phyloP scores from a whole-genome alignment of 2,329 filamentous ascomycete species.

The Diaporthe longicolla region DNA sequence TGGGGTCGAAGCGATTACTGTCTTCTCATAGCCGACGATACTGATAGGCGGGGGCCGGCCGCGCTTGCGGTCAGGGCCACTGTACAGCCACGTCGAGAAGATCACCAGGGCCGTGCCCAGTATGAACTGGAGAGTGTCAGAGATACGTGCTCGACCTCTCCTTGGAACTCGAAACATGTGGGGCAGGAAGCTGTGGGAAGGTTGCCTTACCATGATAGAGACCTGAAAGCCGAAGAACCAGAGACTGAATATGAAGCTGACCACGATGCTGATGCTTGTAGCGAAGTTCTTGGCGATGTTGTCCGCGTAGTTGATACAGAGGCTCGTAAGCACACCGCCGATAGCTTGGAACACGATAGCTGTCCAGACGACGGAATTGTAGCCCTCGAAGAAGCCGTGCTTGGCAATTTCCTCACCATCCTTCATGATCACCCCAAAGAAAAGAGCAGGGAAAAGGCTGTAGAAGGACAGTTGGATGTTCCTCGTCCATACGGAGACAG shows the following conservation, averaged over 20 bases:
- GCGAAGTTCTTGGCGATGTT: slow-evolving; percentile 96
- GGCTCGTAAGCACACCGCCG: slow-evolving; percentile 86
- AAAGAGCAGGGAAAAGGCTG: slow-evolving; percentile 88
- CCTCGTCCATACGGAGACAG: slow-evolving; percentile 89
- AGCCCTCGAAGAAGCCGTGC: slow-evolving; percentile 94
- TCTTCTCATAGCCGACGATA: slow-evolving; percentile 84
- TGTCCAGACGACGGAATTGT: slow-evolving; percentile 92
- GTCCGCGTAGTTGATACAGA: slow-evolving; percentile 86
- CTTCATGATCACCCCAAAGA: slow-evolving; percentile 88
- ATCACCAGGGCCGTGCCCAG: slow-evolving; percentile 85
- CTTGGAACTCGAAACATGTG: background rate
- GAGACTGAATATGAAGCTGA: slow-evolving; percentile 88
- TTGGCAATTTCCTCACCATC: slow-evolving; percentile 87
- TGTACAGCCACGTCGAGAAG: slow-evolving; percentile 88
- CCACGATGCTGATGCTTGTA: slow-evolving; percentile 89
- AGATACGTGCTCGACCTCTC: slow-evolving; percentile 38
- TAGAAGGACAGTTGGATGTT: slow-evolving; percentile 97
- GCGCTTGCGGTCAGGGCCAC: slow-evolving; percentile 72
- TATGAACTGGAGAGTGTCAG: slow-evolving; percentile 74
- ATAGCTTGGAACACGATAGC: slow-evolving; percentile 86
- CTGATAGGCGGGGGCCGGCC: slow-evolving; percentile 75
- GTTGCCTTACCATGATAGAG: slow-evolving; percentile 77
- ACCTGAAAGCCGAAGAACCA: slow-evolving; percentile 87
- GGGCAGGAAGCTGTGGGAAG: slow-evolving; percentile 42
- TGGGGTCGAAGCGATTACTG: slow-evolving; percentile 68